Base-by-base conservation (phyloP, 768 basidiomycete species). In the Thelephora aurantiotincta region DNA sequence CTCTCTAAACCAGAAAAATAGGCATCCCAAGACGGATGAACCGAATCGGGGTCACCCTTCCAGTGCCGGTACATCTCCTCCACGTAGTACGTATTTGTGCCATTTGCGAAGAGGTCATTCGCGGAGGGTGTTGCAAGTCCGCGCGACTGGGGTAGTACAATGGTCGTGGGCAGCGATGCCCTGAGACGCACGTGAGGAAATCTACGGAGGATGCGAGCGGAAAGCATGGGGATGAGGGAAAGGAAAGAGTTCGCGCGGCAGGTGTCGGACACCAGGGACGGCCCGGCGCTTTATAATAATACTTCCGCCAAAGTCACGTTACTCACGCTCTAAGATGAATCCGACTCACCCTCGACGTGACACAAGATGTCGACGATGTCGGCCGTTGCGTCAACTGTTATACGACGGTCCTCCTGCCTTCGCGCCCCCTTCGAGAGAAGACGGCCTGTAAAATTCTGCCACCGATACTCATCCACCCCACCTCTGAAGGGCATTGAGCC, bases 31-130 rank as follows among this genome's bases (percentile, higher is more conserved):
- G 92, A 96, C 0, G 77, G 71, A 68, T 99, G 96, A 0, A 99
- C 96, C 18, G 86, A 82, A 52, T 77, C 74, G 37, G 91, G 88
- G 65, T 99, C 90, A 67, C 87, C 74, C 63, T 74, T 76, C 89
- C 88, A 91, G 55, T 82, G 78, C 54, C 79, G 77, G 67, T 94
- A 97, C 94, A 97, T 97, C 65, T 94, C 90, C 57, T 88, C 93
- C 16, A 84, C 85, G 61, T 98, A 98, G 69, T 94, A 92, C 19
- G 90, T 73, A 65, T 96, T 97, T 36, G 85, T 92, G 36, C 91
- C 92, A 50, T 89, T 94, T 11, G 92, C 93, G 62, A 97, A 96
- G 6, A 74, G 72, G 61, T 90, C 87, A 55, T 87, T 86, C 18
- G 82, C 67, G 1, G 85, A 87, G 2, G 84, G 85, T 16, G 73